phyloP scores from a whole-genome alignment of 345 rosid genomes.

The Eucalyptus regnans region DNA sequence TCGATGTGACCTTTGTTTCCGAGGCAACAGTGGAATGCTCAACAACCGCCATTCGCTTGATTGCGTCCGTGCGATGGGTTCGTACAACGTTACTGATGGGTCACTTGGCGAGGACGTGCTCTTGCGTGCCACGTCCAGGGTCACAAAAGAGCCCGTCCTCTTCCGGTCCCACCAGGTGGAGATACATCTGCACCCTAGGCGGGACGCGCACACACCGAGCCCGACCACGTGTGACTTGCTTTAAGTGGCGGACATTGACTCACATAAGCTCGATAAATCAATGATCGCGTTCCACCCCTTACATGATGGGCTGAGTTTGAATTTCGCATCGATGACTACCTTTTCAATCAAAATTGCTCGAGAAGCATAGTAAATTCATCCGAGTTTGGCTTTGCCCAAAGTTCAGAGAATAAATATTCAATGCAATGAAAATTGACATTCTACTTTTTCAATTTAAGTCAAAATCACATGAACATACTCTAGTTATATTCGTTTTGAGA shows the following conservation, averaged over 20 bases:
- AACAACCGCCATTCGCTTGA: neutral
- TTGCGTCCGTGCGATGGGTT: neutral
- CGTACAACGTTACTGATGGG: neutral
- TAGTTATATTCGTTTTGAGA: no score
- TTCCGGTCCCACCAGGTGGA: neutral
- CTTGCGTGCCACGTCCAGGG: neutral
- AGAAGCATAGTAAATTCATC: neutral
- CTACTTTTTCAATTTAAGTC: neutral
- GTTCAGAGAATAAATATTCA: neutral
- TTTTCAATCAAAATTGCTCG: neutral
- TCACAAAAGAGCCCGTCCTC: neutral
- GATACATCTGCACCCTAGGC: neutral
- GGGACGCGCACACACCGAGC: neutral
- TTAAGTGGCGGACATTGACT: neutral
- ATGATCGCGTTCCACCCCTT: neutral
- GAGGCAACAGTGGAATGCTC: neutral
- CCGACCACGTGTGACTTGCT: no score
- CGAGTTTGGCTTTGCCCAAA: neutral
- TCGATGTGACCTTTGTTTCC: rapidly evolving
- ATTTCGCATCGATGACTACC: neutral
- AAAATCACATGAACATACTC: neutral
- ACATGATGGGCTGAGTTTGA: neutral
- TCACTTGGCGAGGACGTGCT: neutral
- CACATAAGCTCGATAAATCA: neutral
- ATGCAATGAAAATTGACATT: neutral